These are phyloP conservation scores for Vitis amurensis DNA, from an alignment of 164 flowering plant species.

Conservation along the genomic window DNA sequence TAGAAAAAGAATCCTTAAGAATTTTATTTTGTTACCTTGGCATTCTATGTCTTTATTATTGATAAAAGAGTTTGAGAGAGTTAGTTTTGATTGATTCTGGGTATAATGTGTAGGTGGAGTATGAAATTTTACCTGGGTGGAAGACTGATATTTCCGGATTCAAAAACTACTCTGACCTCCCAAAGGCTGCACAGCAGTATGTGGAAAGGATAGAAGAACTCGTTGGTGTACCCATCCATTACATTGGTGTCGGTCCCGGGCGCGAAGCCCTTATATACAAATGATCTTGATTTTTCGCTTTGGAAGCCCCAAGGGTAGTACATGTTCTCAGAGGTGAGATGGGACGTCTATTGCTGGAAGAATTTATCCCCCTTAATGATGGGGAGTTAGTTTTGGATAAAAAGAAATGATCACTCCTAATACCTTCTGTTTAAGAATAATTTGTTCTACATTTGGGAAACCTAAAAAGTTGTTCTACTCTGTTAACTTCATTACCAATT, in stretches of 20 bases:
- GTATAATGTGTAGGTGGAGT: conserved; percentile 65
- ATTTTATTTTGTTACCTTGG: neutral
- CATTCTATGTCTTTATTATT: neutral
- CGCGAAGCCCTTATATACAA: conserved; percentile 88
- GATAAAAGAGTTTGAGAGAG: neutral
- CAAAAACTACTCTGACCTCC: conserved; percentile 75
- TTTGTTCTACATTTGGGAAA: too few species aligned
- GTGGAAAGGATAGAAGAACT: conserved; percentile 91
- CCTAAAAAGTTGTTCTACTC: too few species aligned
- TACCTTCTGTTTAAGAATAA: too few species aligned
- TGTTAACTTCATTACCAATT: too few species aligned
- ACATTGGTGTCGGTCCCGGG: conserved; percentile 91
- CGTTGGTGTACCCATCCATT: conserved; percentile 80
- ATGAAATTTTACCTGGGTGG: conserved; percentile 91
- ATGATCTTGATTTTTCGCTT: conserved; percentile 20
- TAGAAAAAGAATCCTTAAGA: neutral
- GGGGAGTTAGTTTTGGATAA: neutral
- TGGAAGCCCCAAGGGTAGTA: too few species aligned
- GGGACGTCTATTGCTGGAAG: neutral
- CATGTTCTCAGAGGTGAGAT: neutral
- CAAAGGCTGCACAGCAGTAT: conserved; percentile 72
- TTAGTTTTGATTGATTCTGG: neutral
- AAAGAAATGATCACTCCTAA: too few species aligned
- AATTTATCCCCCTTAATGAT: neutral
- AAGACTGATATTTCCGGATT: conserved; percentile 67